Conservation (phyloP, 805 yeast species). For the Saccharomyces jurei region DNA sequence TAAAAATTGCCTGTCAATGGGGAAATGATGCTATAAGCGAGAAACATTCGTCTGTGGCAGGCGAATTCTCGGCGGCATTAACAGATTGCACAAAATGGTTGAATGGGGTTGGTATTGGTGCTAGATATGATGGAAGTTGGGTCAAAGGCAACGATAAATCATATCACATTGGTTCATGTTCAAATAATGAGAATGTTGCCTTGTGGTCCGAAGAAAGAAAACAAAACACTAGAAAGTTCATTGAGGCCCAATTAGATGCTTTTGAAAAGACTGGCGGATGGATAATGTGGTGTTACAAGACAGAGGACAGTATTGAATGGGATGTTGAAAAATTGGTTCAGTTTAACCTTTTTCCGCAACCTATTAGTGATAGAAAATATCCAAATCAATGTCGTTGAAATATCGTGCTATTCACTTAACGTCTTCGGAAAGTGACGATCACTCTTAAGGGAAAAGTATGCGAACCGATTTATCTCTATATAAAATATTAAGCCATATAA, state of each 20-base stretch:
- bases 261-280: conserved; percentile 67
- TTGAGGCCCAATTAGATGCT: conserved; percentile 87
- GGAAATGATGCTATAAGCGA: conserved; percentile 39
- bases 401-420: conserved; percentile 3
- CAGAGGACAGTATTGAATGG: conserved; percentile 79
- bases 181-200: conserved; percentile 34
- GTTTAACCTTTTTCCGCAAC: conserved; percentile 67
- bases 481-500: neutral
- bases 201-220: conserved; percentile 53
- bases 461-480: neutral
- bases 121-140: conserved; percentile 63
- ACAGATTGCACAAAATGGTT: conserved; percentile 86
- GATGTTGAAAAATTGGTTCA: conserved; percentile 56
- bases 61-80: conserved; percentile 86
- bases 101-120: conserved; percentile 75
- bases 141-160: conserved; percentile 14
- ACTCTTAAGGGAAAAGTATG: neutral
- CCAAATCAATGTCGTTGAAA: conserved; percentile 51
- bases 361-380: conserved; percentile 57
- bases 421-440: neutral
- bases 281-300: conserved; percentile 91
- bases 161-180: conserved; percentile 57
- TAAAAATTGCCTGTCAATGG: conserved; percentile 44
- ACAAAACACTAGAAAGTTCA: conserved; percentile 51
- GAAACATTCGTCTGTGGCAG: conserved; percentile 64